Evolutionary conservation across 106 monocot genomes (phyloP).

Genomic region (Acanthochlamys bracteata): DNA sequence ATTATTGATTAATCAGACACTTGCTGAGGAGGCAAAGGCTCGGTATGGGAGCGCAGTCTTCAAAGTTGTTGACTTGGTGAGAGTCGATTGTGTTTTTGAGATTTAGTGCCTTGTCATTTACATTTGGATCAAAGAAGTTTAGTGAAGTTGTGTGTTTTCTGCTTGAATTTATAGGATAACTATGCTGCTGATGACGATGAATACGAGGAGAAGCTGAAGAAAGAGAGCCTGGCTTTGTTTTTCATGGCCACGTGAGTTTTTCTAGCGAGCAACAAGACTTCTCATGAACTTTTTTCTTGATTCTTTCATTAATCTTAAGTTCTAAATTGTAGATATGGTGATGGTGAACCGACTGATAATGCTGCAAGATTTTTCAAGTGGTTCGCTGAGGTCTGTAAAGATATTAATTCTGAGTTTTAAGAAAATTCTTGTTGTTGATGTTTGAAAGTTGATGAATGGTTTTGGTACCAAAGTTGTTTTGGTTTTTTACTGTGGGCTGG

Average conservation of each 20-base stretch:
- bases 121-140: no score
- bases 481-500: neutral
- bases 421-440: no score
- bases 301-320: neutral
- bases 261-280: neutral
- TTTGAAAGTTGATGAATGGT: neutral
- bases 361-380: slow-evolving; percentile 95
- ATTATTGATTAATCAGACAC: slow-evolving; percentile 10
- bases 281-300: neutral
- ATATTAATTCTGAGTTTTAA: neutral
- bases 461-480: neutral
- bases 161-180: slow-evolving; percentile 47
- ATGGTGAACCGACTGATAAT: slow-evolving; percentile 98
- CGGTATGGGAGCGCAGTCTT: slow-evolving; percentile 33
- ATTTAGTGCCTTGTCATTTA: neutral
- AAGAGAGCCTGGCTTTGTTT: slow-evolving; percentile 68
- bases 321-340: slow-evolving; percentile 60
- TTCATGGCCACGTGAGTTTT: slow-evolving; percentile 81
- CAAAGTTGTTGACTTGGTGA: slow-evolving; percentile 29
- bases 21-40: slow-evolving; percentile 34
- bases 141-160: neutral
- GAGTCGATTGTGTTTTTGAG: neutral
- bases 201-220: slow-evolving; percentile 86
- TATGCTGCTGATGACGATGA: slow-evolving; percentile 87
- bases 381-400: slow-evolving; percentile 65